A percentile compares a stretch with the other conserved stretches of the same genome.
Evolutionary conservation across 441 rosid genomes (phyloP).

Genomic region (Adansonia gregorii): DNA sequence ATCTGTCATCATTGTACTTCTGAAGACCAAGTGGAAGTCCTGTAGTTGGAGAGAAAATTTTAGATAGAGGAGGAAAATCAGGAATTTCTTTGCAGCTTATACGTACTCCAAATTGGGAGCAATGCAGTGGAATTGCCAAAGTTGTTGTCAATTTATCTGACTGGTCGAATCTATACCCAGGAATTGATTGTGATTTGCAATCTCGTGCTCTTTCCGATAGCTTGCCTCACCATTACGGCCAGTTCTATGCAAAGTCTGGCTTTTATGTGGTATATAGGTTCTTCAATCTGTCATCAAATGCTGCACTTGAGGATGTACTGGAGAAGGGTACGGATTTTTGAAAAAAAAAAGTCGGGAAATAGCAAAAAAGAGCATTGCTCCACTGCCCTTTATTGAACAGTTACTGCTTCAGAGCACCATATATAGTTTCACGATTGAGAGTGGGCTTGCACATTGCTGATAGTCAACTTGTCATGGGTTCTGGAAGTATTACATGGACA

Average conservation of each 20-base stretch:
- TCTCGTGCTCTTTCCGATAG: slow-evolving; percentile 84
- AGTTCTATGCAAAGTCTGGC: slow-evolving; percentile 90
- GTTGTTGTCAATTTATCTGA: slow-evolving; percentile 83
- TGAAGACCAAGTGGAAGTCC: slow-evolving; percentile 50
- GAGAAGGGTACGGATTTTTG: slow-evolving; percentile 92
- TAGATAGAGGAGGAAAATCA: slow-evolving; percentile 56
- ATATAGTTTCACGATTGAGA: slow-evolving; percentile 73
- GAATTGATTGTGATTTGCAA: slow-evolving; percentile 81
- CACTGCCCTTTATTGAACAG: slow-evolving; percentile 97
- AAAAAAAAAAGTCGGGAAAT: no score
- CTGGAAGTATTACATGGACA: slow-evolving; percentile 98
- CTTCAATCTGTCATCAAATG: slow-evolving; percentile 78
- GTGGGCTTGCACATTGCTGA: slow-evolving; percentile 92
- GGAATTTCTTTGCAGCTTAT: slow-evolving; percentile 69
- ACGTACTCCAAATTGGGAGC: slow-evolving; percentile 89
- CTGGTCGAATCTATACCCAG: slow-evolving; percentile 70
- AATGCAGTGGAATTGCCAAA: slow-evolving; percentile 80
- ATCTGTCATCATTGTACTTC: slow-evolving; percentile 72
- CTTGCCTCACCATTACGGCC: slow-evolving; percentile 84
- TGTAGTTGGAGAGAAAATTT: slow-evolving; percentile 38
- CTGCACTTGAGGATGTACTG: slow-evolving; percentile 87
- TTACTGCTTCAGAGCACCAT: slow-evolving; percentile 98
- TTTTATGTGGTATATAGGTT: slow-evolving; percentile 91
- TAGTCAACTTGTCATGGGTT: slow-evolving; percentile 70
- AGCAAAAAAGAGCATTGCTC: slow-evolving; percentile 82